Percentiles rank a stretch among this genome's conserved stretches.
phyloP scores from a whole-genome alignment of 2,329 filamentous ascomycete species.

The Cladosporium sp. region DNA sequence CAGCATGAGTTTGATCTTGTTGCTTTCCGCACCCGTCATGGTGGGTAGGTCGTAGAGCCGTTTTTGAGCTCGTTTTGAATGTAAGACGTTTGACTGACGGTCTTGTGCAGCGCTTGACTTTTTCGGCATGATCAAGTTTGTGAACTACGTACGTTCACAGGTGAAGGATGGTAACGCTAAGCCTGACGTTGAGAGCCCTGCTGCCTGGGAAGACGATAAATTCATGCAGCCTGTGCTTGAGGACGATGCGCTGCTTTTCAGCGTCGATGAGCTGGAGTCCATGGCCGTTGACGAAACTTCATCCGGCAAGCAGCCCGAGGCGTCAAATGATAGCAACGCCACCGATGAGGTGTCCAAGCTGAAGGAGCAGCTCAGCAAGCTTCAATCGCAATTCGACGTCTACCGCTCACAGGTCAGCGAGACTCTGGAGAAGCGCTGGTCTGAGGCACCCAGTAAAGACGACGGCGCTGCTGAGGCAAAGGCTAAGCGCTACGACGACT shows the following conservation, averaged over 20 bases:
- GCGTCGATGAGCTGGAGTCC: constrained; percentile 71
- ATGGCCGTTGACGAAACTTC: not conserved
- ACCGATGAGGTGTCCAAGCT: constrained; percentile 22
- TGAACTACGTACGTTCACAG: constrained; percentile 52
- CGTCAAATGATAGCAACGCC: constrained; percentile 5
- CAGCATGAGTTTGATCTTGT: constrained; percentile 45
- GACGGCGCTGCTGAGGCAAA: constrained; percentile 20
- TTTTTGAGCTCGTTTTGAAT: not conserved
- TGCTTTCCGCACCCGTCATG: constrained; percentile 35
- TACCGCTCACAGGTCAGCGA: constrained; percentile 28
- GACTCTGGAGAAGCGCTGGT: constrained; percentile 31
- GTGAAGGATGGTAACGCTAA: constrained; percentile 40
- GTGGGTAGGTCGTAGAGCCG: constrained; percentile 32
- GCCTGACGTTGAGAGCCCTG: constrained; percentile 60
- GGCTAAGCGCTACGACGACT: constrained; percentile 25
- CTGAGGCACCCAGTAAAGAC: constrained; percentile 21
- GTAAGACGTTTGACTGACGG: not conserved
- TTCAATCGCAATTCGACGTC: constrained; percentile 26
- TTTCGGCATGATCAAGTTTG: constrained; percentile 45
- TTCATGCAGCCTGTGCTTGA: constrained; percentile 83
- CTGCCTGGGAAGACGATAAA: constrained; percentile 71
- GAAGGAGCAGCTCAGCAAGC: constrained; percentile 24
- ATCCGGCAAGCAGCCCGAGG: constrained; percentile 11
- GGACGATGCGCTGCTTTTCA: constrained; percentile 86
- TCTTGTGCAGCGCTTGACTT: constrained; percentile 43